Percentiles rank a stretch among this genome's conserved stretches.
These are phyloP conservation scores for Podila clonocystis DNA, from an alignment of 192 early-diverging fungal species.

Conservation along the genomic window DNA sequence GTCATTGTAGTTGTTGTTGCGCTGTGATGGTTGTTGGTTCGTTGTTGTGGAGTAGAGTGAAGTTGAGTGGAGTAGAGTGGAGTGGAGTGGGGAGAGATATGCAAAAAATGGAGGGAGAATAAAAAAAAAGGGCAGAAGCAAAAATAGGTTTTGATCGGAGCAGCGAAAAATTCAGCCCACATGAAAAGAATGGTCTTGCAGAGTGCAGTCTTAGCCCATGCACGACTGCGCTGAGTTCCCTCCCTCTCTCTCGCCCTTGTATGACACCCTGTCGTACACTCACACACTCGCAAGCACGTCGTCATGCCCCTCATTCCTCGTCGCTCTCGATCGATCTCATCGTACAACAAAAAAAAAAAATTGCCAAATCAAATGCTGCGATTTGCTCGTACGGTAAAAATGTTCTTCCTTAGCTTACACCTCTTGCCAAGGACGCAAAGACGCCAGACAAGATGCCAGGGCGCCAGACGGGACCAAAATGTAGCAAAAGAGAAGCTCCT, in stretches of 20 bases:
- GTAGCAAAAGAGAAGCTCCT: constrained; percentile 13
- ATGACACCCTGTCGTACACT: not conserved
- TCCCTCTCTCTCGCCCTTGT: too few relatives aligned
- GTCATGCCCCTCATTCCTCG: not conserved
- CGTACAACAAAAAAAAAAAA: not conserved
- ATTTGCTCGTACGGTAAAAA: not conserved
- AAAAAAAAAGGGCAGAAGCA: too few relatives aligned
- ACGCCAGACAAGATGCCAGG: too few relatives aligned
- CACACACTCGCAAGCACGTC: not conserved
- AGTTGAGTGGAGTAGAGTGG: not conserved
- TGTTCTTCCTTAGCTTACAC: not conserved
- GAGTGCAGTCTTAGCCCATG: not conserved
- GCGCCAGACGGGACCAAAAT: not conserved
- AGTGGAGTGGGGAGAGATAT: not conserved
- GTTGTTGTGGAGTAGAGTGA: not conserved
- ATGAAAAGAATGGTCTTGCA: too few relatives aligned
- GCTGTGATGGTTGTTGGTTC: not conserved
- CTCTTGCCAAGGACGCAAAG: too few relatives aligned
- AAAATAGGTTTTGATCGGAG: too few relatives aligned
- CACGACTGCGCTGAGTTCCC: not conserved
- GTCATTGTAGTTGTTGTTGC: not conserved
- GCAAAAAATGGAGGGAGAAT: not conserved
- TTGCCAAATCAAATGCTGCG: not conserved
- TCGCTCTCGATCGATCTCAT: not conserved
- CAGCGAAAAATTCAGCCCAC: too few relatives aligned